A percentile compares a stretch with the other conserved stretches of the same genome.
Evolutionary conservation across 2,329 filamentous ascomycete genomes (phyloP).

Genomic region (Sporothrix brunneoviolacea): DNA sequence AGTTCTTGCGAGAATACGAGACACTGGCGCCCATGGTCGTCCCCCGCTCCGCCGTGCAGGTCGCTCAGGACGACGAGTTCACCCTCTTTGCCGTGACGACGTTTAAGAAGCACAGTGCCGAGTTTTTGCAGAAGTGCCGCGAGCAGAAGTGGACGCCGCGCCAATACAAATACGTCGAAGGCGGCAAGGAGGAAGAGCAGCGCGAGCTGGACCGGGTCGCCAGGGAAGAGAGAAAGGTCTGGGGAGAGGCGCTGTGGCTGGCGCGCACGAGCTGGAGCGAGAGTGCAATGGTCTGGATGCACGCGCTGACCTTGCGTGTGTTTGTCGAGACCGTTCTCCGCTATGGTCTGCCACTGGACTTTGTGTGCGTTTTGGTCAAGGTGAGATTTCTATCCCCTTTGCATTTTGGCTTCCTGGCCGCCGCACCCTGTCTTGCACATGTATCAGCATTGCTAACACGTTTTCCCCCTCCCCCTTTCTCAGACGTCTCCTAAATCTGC

Average conservation of each 20-base stretch:
- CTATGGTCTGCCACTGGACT: slow-evolving; percentile 87
- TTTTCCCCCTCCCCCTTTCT: too few relatives aligned
- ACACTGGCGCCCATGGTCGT: slow-evolving; percentile 87
- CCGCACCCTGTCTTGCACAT: not conserved
- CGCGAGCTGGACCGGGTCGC: slow-evolving; percentile 76
- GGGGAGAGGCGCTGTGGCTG: slow-evolving; percentile 82
- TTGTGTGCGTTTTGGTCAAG: slow-evolving; percentile 77
- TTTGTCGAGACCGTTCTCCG: slow-evolving; percentile 98
- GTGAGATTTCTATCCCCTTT: too few relatives aligned
- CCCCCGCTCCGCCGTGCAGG: slow-evolving; percentile 72
- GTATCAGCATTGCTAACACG: slow-evolving; percentile 16
- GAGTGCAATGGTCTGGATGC: slow-evolving; percentile 91
- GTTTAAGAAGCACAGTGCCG: slow-evolving; percentile 83
- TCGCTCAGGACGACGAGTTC: slow-evolving; percentile 86
- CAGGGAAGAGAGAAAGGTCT: slow-evolving; percentile 83
- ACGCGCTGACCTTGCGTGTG: slow-evolving; percentile 81
- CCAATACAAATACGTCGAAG: slow-evolving; percentile 89
- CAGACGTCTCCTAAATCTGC: slow-evolving; percentile 80
- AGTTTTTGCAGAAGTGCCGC: slow-evolving; percentile 87
- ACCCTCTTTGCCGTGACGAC: slow-evolving; percentile 80
- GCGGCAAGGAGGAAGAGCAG: slow-evolving; percentile 81
- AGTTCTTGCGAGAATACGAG: slow-evolving; percentile 86
- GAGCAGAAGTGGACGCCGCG: slow-evolving; percentile 93
- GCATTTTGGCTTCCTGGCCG: too few relatives aligned
- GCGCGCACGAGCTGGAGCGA: slow-evolving; percentile 93